These are phyloP conservation scores for Aeschynomene evenia DNA, from an alignment of 306 rosid genomes.

Conservation along the genomic window DNA sequence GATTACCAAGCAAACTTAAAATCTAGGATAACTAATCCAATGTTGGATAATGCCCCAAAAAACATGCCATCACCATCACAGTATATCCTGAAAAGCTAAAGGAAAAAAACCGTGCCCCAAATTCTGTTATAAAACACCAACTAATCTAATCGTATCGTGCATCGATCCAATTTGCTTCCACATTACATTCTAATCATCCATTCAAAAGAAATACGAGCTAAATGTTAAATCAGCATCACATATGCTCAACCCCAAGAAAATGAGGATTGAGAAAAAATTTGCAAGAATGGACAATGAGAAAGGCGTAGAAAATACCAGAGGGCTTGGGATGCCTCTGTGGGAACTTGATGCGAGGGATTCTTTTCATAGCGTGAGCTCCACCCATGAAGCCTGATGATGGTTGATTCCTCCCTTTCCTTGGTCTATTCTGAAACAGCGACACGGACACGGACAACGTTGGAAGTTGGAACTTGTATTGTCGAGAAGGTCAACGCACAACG, in stretches of 20 bases:
- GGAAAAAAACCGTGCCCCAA: background rate
- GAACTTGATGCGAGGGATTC: conserved; percentile 81
- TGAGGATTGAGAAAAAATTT: background rate
- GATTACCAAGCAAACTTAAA: background rate
- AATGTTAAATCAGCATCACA: background rate
- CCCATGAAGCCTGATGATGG: conserved; percentile 41
- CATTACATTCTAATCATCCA: background rate
- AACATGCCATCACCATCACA: background rate
- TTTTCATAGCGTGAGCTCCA: conserved; percentile 54
- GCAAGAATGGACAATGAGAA: background rate
- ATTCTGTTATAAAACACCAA: background rate
- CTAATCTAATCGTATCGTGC: background rate
- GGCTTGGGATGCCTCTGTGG: conserved; percentile 55
- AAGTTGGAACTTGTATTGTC: background rate
- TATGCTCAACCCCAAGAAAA: background rate
- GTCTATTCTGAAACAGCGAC: background rate
- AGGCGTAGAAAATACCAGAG: conserved; percentile 33
- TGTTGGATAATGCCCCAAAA: background rate
- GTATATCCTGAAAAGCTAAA: background rate
- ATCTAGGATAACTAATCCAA: background rate
- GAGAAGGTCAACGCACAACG: background rate
- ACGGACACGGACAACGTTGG: background rate
- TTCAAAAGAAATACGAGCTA: background rate
- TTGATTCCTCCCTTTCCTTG: background rate
- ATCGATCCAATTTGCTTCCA: background rate